phyloP scores from a whole-genome alignment of 179 eudicot genomes.

The Beta corolliflora region DNA sequence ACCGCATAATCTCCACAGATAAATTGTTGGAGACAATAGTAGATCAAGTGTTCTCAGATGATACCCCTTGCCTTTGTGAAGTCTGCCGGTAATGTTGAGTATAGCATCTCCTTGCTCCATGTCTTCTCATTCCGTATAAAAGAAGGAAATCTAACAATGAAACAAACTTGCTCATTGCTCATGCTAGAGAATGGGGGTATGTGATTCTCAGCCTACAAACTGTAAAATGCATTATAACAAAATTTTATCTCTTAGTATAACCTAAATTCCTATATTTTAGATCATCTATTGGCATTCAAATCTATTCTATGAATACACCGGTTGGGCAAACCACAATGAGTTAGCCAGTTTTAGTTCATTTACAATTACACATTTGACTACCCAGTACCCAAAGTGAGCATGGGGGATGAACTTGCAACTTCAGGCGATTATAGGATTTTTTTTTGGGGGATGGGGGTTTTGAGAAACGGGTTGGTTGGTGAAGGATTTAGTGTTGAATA shows the following conservation, averaged over 20 bases:
- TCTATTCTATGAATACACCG: neutral
- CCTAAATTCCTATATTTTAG: neutral
- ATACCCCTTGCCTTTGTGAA: constrained; percentile 81
- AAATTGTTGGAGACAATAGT: constrained; percentile 64
- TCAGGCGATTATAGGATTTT: neutral
- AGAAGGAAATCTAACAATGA: neutral
- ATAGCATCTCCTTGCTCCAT: neutral
- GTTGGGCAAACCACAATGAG: neutral
- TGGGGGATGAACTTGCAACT: neutral
- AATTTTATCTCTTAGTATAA: neutral
- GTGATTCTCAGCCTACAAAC: neutral
- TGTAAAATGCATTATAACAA: neutral
- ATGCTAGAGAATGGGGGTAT: neutral
- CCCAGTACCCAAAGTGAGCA: neutral
- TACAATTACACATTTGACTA: neutral
- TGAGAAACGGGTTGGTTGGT: neutral
- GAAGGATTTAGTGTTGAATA: neutral
- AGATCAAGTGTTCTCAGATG: constrained; percentile 79
- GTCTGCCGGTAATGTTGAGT: constrained; percentile 57
- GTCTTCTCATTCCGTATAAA: neutral
- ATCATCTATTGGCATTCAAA: neutral
- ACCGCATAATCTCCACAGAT: constrained; percentile 47
- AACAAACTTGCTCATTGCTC: neutral
- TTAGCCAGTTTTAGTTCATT: neutral
- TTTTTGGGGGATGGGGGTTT: neutral